A percentile compares a stretch with the other conserved stretches of the same genome.
Evolutionary conservation across 148 eudicot species (phyloP).

Genomic region (Tetragonia tetragonoides): DNA sequence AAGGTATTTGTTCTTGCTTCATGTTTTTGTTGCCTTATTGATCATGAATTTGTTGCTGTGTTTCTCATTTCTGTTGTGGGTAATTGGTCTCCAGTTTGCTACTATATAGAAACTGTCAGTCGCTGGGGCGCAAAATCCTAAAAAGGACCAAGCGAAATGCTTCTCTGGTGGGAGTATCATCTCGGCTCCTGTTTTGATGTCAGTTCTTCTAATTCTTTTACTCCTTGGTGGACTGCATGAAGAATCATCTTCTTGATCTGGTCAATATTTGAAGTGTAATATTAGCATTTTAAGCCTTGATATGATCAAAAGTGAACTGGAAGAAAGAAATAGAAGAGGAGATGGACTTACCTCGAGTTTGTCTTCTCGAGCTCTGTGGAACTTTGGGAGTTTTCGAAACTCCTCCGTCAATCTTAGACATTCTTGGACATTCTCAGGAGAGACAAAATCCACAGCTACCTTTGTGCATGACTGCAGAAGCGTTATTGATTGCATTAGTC

Average conservation of each 20-base stretch:
- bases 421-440: constrained; percentile 79
- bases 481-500: constrained; percentile 9
- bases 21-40: neutral
- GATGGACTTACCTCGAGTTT: constrained; percentile 68
- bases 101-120: neutral
- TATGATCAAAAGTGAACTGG: neutral
- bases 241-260: constrained; percentile 95
- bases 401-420: constrained; percentile 75
- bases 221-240: constrained; percentile 61
- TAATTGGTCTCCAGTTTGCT: neutral
- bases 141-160: neutral
- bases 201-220: constrained; percentile 47
- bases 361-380: constrained; percentile 80
- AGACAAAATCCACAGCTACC: constrained; percentile 89
- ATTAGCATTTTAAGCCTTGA: neutral
- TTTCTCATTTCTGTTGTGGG: neutral
- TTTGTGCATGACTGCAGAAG: constrained; percentile 76
- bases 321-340: neutral
- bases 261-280: neutral
- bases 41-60: neutral
- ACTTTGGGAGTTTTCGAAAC: constrained; percentile 68
- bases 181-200: constrained; percentile 5
- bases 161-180: neutral
- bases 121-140: neutral
- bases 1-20: neutral